Conservation (phyloP, 805 yeast species). For the Lipomyces spencermartinsiae region DNA sequence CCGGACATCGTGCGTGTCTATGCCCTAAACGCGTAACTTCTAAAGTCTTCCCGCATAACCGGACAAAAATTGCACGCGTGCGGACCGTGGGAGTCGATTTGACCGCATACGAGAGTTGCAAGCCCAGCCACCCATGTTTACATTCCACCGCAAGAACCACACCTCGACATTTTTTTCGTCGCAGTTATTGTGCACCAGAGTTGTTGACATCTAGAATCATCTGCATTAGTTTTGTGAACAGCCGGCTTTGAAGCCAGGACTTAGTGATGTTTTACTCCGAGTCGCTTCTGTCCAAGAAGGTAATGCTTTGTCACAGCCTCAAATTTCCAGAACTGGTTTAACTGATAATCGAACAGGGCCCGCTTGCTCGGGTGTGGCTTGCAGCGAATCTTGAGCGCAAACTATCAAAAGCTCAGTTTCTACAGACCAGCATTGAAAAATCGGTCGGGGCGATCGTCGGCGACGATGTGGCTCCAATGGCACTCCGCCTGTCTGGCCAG, state of each 20-base stretch:
- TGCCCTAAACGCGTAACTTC: constrained; percentile 5
- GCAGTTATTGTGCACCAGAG: neutral
- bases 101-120: neutral
- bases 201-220: neutral
- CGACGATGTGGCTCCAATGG: constrained; percentile 62
- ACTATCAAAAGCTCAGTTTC: constrained; percentile 71
- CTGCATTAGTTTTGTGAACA: neutral
- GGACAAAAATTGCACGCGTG: neutral
- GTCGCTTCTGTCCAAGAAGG: constrained; percentile 57
- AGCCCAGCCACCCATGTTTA: constrained; percentile 6
- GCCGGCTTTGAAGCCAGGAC: neutral
- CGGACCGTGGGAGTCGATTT: neutral
- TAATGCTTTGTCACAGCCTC: constrained; percentile 4
- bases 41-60: neutral
- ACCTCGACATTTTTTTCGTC: neutral
- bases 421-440: constrained; percentile 71
- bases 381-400: constrained; percentile 88
- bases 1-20: neutral
- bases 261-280: constrained; percentile 57
- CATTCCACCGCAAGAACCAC: neutral
- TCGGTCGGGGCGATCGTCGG: constrained; percentile 70
- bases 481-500: constrained; percentile 84
- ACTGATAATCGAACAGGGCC: constrained; percentile 58
- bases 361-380: constrained; percentile 88
- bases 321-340: neutral